Base-by-base conservation (phyloP, 2,329 filamentous ascomycete species). In the Albophoma yamanashiensis region DNA sequence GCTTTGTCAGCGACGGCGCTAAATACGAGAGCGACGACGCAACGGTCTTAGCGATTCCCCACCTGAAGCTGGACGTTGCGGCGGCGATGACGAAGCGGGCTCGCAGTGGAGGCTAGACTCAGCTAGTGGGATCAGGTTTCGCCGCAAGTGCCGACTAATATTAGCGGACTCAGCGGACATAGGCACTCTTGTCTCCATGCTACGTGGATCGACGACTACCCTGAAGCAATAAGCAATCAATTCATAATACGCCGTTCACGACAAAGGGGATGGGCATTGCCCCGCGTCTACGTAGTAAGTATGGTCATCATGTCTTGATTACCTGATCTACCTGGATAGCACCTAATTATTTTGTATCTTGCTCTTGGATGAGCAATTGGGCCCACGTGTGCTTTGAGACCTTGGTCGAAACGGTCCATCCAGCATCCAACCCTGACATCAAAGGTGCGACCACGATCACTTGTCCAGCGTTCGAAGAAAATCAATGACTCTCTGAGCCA, bases 401-500 rank as follows among this genome's bases (percentile, higher is more conserved):
- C n/a, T n/a, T 36, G 4, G 8, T 11, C 20, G 17, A 12, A 12
- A n/a, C 39, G 1, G 4, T 9, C 50, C 3, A n/a, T 27, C 45
- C 27, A 17, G 27, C 50, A 6, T 34, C 27, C 17, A 34, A 15
- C 22, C 3, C 22, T 2, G 20, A 34, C 4, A 2, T 7, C 4
- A n/a, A 20, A 9, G 20, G 3, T n/a, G 17, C 50, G 11, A 25
- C 50, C 34, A 9, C 34, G 7, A 9, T 59, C 38, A 63, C 55
- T 62, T 38, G 42, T 64, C 42, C 40, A 71, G 53, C 7, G 66
- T 68, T 40, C 65, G 65, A 42, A 85, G 65, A 64, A 84, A 85
- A 59, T 74, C 67, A 3, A 73, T 67, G 0, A 84, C 77, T 20
- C 75, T 75, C 39, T 76, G 71, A 2, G 74, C 76, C 58, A 85